Evolutionary conservation across 495 filamentous ascomycete genomes (phyloP).

Genomic region (Penicillium roqueforti): DNA sequence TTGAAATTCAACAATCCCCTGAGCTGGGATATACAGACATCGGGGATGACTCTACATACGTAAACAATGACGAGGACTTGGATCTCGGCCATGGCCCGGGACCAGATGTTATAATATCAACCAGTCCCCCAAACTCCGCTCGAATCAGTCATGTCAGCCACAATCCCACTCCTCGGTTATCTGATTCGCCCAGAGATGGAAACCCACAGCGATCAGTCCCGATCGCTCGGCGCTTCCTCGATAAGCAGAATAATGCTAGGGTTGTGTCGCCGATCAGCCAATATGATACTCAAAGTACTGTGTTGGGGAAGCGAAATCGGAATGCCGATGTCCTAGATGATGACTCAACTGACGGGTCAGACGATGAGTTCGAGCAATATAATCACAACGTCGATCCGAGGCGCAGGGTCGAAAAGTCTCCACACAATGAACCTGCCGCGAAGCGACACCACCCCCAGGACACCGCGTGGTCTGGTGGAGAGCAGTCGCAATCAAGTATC

Average conservation of each 20-base stretch:
- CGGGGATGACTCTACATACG: slow-evolving; percentile 13
- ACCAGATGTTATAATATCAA: slow-evolving; percentile 11
- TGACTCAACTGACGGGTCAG: neutral
- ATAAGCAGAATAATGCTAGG: neutral
- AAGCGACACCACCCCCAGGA: neutral
- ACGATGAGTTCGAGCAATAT: neutral
- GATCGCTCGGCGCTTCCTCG: neutral
- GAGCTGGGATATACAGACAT: neutral
- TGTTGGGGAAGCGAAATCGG: neutral
- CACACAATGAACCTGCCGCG: neutral
- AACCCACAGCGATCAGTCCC: neutral
- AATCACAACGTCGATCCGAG: neutral
- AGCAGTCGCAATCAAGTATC: neutral
- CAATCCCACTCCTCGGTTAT: slow-evolving; percentile 7
- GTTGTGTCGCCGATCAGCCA: slow-evolving; percentile 4
- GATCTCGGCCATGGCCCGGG: slow-evolving; percentile 1
- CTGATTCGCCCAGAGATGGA: slow-evolving; percentile 6
- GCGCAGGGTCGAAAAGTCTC: neutral
- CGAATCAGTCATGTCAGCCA: slow-evolving; percentile 21
- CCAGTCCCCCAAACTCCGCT: slow-evolving; percentile 20
- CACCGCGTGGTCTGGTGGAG: neutral
- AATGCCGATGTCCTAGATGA: neutral
- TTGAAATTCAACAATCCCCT: slow-evolving; percentile 1
- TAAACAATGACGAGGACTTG: slow-evolving; percentile 12
- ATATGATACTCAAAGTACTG: neutral